Conservation (phyloP, 345 rosid genomes). For the Sisymbrium irio region DNA sequence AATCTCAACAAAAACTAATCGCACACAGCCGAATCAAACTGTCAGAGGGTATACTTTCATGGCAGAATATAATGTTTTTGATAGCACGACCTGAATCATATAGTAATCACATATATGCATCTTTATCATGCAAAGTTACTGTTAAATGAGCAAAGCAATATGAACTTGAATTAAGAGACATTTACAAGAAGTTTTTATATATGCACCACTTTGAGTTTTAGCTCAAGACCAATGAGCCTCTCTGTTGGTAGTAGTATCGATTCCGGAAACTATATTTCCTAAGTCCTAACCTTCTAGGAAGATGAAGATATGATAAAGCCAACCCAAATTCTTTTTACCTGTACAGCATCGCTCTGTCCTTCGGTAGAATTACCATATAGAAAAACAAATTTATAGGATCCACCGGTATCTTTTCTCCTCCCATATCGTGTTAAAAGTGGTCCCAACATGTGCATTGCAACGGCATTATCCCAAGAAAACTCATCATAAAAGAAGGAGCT, state of each 20-base stretch:
- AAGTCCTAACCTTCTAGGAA: conserved; percentile 5
- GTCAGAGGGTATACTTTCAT: neutral
- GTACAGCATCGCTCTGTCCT: conserved; percentile 60
- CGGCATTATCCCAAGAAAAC: conserved; percentile 81
- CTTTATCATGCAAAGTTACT: conserved; percentile 2
- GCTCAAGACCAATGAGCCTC: conserved; percentile 19
- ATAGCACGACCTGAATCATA: conserved; percentile 5
- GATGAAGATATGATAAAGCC: neutral
- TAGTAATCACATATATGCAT: neutral
- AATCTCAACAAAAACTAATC: conserved; percentile 16
- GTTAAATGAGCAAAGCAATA: neutral
- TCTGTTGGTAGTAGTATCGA: neutral
- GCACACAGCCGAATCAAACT: neutral
- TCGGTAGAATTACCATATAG: conserved; percentile 80
- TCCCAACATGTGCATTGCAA: conserved; percentile 75
- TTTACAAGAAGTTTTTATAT: neutral
- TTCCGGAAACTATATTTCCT: neutral
- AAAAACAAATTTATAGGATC: conserved; percentile 73
- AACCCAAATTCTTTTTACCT: conserved; percentile 49
- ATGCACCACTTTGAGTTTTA: conserved; percentile 13
- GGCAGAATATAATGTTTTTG: neutral
- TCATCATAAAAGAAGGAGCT: conserved; percentile 76
- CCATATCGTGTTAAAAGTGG: conserved; percentile 77
- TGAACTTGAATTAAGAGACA: conserved; percentile 1
- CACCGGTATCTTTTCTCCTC: conserved; percentile 55